These are phyloP conservation scores for Rhodamnia rubescens DNA, from an alignment of 345 rosid genomes.

Conservation along the genomic window DNA sequence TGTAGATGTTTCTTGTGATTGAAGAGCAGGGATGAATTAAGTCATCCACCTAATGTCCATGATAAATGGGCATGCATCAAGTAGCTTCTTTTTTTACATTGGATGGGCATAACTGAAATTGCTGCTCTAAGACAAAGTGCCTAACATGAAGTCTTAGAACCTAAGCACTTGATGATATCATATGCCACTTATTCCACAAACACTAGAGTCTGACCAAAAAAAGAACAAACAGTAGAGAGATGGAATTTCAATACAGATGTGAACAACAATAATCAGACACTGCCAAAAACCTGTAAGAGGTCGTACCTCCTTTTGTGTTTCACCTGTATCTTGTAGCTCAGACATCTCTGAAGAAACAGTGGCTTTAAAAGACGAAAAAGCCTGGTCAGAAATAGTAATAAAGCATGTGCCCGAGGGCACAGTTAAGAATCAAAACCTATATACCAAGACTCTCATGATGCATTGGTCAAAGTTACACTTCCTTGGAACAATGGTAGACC, in stretches of 20 bases:
- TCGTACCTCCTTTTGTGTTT: conserved; percentile 68
- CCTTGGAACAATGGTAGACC: background rate
- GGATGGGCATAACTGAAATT: background rate
- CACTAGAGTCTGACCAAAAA: background rate
- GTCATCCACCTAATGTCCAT: background rate
- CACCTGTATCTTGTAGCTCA: conserved; percentile 78
- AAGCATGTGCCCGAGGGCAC: background rate
- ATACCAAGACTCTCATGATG: background rate
- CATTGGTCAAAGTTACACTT: background rate
- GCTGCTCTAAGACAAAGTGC: background rate
- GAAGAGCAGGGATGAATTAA: background rate
- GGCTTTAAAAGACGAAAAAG: conserved; percentile 40
- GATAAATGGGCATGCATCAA: background rate
- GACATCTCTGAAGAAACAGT: conserved; percentile 73
- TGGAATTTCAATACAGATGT: background rate
- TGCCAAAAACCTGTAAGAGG: background rate
- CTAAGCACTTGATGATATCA: background rate
- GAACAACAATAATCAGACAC: background rate
- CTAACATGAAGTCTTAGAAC: background rate
- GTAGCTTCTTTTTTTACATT: background rate
- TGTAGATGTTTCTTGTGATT: background rate
- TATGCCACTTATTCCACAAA: background rate
- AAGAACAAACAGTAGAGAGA: background rate
- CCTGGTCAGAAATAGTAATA: background rate
- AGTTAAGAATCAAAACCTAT: background rate